Evolutionary conservation across 2,329 filamentous ascomycete species (phyloP).

Genomic region (Colletotrichum sublineola): DNA sequence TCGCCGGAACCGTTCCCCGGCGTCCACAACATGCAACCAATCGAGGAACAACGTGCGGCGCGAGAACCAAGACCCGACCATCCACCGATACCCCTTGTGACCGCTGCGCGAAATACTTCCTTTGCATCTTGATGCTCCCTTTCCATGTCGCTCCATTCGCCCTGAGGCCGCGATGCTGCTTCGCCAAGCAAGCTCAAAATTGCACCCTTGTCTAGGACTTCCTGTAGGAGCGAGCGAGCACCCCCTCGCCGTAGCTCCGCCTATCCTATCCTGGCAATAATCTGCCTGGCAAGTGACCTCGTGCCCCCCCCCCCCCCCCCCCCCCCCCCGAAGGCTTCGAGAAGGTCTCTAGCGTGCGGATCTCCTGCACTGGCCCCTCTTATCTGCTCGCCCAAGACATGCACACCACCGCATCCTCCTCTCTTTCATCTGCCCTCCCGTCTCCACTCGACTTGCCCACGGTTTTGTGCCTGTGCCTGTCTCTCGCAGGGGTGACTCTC

Average conservation of each 20-base stretch:
- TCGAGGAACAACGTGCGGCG: neutral
- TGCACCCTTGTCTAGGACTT: neutral
- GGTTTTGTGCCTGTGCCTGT: conserved; percentile 8
- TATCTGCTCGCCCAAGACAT: conserved; percentile 12
- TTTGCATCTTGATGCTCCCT: neutral
- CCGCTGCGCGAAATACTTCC: conserved; percentile 15
- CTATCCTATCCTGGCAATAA: neutral
- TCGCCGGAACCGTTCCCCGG: neutral
- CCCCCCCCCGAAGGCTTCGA: conserved; percentile 24
- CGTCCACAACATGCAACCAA: conserved; percentile 1
- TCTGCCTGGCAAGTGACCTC: neutral
- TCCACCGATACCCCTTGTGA: neutral
- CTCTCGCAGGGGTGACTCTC: neutral
- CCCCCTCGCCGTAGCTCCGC: neutral
- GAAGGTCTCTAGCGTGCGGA: conserved; percentile 30
- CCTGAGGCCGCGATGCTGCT: conserved; percentile 3
- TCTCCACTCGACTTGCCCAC: neutral
- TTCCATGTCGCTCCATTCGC: neutral
- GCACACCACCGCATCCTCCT: neutral
- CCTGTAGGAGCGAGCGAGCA: neutral
- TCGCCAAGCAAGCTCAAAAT: neutral
- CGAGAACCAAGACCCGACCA: neutral
- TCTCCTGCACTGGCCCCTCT: conserved; percentile 13
- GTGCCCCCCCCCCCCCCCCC: no score
- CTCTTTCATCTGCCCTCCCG: neutral